phyloP scores from a whole-genome alignment of 495 filamentous ascomycete genomes.

The Neurospora sp. region DNA sequence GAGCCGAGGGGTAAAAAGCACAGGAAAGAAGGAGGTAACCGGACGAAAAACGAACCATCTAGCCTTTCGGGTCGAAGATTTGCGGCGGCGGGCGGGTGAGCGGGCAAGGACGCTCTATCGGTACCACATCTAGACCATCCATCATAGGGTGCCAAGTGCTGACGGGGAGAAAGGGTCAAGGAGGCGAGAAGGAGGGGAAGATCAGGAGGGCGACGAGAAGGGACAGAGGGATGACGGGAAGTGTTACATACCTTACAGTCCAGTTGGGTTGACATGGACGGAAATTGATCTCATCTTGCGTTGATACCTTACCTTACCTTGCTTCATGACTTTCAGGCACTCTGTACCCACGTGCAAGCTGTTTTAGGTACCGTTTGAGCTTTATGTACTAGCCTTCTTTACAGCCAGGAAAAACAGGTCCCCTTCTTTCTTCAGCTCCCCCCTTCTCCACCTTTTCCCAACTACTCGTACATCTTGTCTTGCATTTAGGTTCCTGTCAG shows the following conservation, averaged over 20 bases:
- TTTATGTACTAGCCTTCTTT: not conserved
- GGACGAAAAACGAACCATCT: no score
- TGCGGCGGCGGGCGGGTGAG: not conserved
- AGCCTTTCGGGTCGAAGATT: not conserved
- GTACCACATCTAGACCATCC: not conserved
- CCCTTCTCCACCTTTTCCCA: not conserved
- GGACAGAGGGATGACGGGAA: not conserved
- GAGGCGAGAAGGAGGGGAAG: not conserved
- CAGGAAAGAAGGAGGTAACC: not conserved
- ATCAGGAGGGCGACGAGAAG: not conserved
- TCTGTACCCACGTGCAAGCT: not conserved
- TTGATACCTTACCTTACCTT: not conserved
- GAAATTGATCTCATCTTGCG: not conserved
- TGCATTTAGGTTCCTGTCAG: not conserved
- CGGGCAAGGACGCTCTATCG: not conserved
- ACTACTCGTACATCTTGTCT: not conserved
- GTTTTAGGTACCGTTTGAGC: not conserved
- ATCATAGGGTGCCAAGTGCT: not conserved
- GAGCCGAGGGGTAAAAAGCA: not conserved
- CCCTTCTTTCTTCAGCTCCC: not conserved
- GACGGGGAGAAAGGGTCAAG: not conserved
- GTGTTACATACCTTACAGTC: not conserved
- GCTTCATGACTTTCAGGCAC: not conserved
- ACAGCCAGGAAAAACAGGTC: not conserved
- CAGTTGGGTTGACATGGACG: not conserved